A percentile compares a stretch with the other conserved stretches of the same genome.
Evolutionary conservation across 495 filamentous ascomycete genomes (phyloP).

Genomic region (Annulohypoxylon stygium): DNA sequence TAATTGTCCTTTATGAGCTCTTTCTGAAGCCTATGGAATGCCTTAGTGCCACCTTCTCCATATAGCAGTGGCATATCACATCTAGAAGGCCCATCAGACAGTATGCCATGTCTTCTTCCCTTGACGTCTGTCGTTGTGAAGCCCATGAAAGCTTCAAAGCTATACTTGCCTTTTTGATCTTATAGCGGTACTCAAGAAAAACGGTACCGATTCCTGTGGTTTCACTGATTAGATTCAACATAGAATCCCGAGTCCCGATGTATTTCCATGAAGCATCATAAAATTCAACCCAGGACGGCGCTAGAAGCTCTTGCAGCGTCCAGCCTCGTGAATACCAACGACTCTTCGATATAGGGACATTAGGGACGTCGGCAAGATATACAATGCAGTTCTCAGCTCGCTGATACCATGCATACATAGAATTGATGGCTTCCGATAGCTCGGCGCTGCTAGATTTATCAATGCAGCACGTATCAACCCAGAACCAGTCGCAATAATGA

Average conservation of each 20-base stretch:
- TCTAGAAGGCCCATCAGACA: neutral
- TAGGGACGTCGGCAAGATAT: neutral
- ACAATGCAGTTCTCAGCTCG: neutral
- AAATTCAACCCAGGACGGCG: neutral
- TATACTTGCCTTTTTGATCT: neutral
- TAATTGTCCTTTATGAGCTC: conserved; percentile 47
- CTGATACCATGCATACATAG: neutral
- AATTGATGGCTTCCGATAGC: neutral
- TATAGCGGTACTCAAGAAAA: neutral
- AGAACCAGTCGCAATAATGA: neutral
- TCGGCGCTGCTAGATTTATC: neutral
- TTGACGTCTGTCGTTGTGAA: neutral
- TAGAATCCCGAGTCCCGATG: neutral
- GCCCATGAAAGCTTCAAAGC: neutral
- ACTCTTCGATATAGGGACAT: neutral
- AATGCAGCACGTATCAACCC: neutral
- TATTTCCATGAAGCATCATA: neutral
- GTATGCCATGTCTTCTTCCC: neutral
- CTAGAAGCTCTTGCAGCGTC: neutral
- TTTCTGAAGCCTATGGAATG: conserved; percentile 54
- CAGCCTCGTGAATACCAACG: neutral
- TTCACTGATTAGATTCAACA: neutral
- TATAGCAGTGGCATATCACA: conserved; percentile 40
- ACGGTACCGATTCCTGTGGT: neutral
- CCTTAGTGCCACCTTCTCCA: conserved; percentile 51